Conservation (phyloP, 805 yeast genomes). For the Barnettozyma botsteinii region DNA sequence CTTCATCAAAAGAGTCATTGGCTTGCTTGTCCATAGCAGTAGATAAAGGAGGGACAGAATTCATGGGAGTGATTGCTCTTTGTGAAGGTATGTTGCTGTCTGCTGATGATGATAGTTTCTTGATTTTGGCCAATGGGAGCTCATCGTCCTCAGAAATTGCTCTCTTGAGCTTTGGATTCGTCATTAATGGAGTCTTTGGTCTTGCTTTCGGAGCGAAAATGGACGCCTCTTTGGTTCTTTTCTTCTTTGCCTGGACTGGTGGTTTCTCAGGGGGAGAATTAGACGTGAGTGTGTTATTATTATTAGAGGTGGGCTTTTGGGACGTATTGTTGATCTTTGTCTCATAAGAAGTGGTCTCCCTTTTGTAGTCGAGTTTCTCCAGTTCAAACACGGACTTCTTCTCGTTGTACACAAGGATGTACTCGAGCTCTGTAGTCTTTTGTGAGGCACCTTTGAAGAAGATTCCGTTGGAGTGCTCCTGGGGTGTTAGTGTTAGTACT, state of each 20-base stretch:
- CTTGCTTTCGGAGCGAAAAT: conserved; percentile 23
- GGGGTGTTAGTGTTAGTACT: not conserved
- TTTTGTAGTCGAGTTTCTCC: conserved; percentile 12
- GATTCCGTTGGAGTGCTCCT: conserved; percentile 7
- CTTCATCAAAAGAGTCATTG: conserved; percentile 13
- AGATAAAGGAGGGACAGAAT: no score
- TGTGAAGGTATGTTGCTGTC: no score
- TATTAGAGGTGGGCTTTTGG: not conserved
- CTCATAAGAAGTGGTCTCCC: conserved; percentile 9
- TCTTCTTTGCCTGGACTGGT: conserved; percentile 6
- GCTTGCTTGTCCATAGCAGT: not conserved
- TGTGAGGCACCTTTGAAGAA: conserved; percentile 15
- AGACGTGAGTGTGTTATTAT: not conserved
- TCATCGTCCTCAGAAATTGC: conserved; percentile 14
- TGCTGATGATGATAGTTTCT: not conserved
- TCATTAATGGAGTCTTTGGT: conserved; percentile 16
- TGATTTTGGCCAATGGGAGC: conserved; percentile 5
- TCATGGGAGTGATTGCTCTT: not conserved
- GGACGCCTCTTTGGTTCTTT: conserved; percentile 18
- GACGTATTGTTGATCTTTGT: not conserved
- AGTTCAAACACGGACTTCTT: conserved; percentile 14
- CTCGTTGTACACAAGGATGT: conserved; percentile 20
- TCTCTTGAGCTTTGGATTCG: conserved; percentile 7
- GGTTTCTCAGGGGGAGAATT: not conserved
- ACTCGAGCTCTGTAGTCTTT: conserved; percentile 16